A percentile compares a stretch with the other conserved stretches of the same genome.
Conservation (phyloP, 2,329 filamentous ascomycete genomes). For the Chalaropsis ovoidea region DNA sequence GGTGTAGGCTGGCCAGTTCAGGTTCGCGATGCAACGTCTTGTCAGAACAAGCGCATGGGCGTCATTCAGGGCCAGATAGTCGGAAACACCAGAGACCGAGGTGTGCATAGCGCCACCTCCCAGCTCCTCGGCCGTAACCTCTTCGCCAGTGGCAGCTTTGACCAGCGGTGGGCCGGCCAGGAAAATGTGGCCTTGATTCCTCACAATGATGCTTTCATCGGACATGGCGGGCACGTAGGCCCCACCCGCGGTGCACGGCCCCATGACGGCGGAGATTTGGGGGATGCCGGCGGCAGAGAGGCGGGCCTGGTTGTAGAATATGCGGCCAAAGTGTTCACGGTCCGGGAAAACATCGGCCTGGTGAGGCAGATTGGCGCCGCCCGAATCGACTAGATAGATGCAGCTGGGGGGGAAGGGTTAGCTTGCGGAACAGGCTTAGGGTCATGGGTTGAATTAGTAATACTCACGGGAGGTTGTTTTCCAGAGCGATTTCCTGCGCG, state of each 20-base stretch:
- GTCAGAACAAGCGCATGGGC: constrained; percentile 83
- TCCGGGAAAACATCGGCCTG: constrained; percentile 96
- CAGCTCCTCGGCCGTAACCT: constrained; percentile 80
- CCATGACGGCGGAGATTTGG: constrained; percentile 93
- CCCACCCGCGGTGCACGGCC: constrained; percentile 87
- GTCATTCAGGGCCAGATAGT: constrained; percentile 90
- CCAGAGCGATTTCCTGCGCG: constrained; percentile 79
- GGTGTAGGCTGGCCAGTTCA: constrained; percentile 61
- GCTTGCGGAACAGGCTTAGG: not conserved
- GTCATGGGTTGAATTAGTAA: too few relatives aligned
- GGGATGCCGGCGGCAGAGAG: constrained; percentile 86
- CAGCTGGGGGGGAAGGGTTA: constrained; percentile 42
- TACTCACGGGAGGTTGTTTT: constrained; percentile 63
- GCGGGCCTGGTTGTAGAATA: constrained; percentile 95
- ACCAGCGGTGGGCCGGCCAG: constrained; percentile 88
- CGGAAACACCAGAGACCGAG: constrained; percentile 82
- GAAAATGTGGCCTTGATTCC: constrained; percentile 94
- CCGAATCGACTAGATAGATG: constrained; percentile 93
- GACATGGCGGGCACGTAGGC: constrained; percentile 97
- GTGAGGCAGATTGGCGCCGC: constrained; percentile 87
- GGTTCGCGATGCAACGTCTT: constrained; percentile 70
- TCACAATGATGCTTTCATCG: constrained; percentile 93
- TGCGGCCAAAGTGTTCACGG: constrained; percentile 86
- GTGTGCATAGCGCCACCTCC: constrained; percentile 85
- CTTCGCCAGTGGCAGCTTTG: constrained; percentile 90